These are phyloP conservation scores for Didymella sp. DNA, from an alignment of 2,329 filamentous ascomycete species.

Conservation along the genomic window DNA sequence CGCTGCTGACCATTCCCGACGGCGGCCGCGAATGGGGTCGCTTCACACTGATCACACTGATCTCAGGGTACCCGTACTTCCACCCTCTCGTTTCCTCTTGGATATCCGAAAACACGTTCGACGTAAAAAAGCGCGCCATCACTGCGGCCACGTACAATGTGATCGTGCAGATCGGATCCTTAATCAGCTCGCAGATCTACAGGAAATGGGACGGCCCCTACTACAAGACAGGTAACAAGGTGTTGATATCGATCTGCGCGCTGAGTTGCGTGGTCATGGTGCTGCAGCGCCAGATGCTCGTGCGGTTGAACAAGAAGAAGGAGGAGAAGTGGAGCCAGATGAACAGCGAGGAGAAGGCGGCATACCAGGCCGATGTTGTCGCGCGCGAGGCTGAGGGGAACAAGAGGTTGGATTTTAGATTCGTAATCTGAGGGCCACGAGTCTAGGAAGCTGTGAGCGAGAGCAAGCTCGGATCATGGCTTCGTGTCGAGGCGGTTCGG, in stretches of 20 bases:
- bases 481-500: not conserved
- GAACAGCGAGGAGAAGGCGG: constrained; percentile 56
- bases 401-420: constrained; percentile 51
- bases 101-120: constrained; percentile 68
- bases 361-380: constrained; percentile 55
- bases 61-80: constrained; percentile 52
- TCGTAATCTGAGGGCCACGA: constrained; percentile 27
- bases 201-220: constrained; percentile 61
- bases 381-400: constrained; percentile 46
- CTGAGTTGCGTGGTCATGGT: constrained; percentile 58
- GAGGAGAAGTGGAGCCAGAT: constrained; percentile 59
- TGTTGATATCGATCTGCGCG: constrained; percentile 58
- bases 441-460: not conserved
- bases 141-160: constrained; percentile 69
- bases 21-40: constrained; percentile 48
- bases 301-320: constrained; percentile 41
- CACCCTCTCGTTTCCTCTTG: constrained; percentile 68
- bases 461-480: not conserved
- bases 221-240: constrained; percentile 61
- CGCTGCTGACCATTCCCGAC: constrained; percentile 45
- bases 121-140: constrained; percentile 67
- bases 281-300: constrained; percentile 56
- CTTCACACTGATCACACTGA: constrained; percentile 49
- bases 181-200: constrained; percentile 57
- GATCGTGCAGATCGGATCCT: constrained; percentile 50